These are phyloP conservation scores for Neltuma alba DNA, from an alignment of 306 rosid genomes.

Conservation along the genomic window DNA sequence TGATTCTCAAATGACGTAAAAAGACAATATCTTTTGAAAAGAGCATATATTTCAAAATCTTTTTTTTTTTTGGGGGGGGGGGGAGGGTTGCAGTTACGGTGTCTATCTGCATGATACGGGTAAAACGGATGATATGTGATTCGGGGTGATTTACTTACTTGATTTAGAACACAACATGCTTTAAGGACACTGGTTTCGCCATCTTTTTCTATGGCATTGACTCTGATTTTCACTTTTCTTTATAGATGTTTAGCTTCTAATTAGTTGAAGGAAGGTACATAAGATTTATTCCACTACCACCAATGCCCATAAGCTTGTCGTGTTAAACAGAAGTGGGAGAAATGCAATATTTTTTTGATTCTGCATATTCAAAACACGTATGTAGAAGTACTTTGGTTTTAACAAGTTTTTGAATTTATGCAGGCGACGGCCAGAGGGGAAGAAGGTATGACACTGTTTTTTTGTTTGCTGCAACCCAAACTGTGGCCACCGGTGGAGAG, in stretches of 20 bases:
- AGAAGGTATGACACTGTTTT: conserved; percentile 71
- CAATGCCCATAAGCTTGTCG: not conserved
- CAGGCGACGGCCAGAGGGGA: conserved; percentile 81
- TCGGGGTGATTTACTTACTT: not conserved
- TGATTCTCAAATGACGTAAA: not conserved
- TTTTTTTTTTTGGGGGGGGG: too few species aligned
- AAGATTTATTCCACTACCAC: not conserved
- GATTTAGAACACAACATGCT: not conserved
- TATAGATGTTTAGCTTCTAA: not conserved
- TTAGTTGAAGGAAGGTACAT: not conserved
- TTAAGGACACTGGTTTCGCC: not conserved
- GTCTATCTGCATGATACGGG: not conserved
- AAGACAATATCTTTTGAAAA: too few species aligned
- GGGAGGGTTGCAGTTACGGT: not conserved
- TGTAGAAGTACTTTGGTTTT: not conserved
- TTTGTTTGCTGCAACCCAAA: conserved; percentile 91
- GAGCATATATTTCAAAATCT: not conserved
- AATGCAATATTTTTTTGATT: not conserved
- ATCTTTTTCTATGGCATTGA: not conserved
- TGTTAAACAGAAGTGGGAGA: not conserved
- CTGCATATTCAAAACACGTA: conserved; percentile 6
- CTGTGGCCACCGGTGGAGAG: conserved; percentile 71
- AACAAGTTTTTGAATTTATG: conserved; percentile 30
- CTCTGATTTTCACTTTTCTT: not conserved
- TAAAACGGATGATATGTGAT: not conserved